Evolutionary conservation across 2,329 filamentous ascomycete genomes (phyloP).

Genomic region (Phoma herbarum): DNA sequence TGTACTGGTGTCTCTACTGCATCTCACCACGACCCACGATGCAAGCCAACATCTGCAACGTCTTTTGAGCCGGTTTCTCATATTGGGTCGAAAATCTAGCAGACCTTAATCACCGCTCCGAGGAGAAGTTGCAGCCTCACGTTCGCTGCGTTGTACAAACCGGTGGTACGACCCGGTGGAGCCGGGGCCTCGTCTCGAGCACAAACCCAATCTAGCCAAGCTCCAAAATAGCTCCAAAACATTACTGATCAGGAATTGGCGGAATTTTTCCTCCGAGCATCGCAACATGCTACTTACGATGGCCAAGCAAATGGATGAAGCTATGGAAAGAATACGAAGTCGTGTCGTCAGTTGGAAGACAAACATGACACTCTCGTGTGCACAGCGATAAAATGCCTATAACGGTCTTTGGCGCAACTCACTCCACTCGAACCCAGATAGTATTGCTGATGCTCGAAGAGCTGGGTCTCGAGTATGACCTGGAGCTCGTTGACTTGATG

Average conservation of each 20-base stretch:
- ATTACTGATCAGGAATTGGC: neutral
- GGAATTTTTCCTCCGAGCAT: neutral
- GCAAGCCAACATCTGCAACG: neutral
- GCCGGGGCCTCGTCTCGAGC: neutral
- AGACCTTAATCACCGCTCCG: neutral
- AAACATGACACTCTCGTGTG: neutral
- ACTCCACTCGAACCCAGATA: neutral
- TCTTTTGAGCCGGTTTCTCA: neutral
- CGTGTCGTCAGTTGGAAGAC: neutral
- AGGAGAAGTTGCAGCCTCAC: neutral
- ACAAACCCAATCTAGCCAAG: too few species aligned
- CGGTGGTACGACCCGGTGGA: neutral
- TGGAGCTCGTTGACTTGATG: neutral
- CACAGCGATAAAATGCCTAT: neutral
- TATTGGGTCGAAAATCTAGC: neutral
- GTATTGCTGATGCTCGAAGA: neutral
- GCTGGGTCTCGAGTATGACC: neutral
- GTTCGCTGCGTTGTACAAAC: neutral
- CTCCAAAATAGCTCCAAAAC: neutral
- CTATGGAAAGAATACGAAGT: neutral
- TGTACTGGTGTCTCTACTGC: neutral
- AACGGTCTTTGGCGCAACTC: neutral
- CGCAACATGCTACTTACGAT: neutral
- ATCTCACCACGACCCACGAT: neutral
- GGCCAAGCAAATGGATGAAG: neutral